Base-by-base conservation (phyloP, 1,284 basidiomycete genomes). In the Rhodotorula sp. region DNA sequence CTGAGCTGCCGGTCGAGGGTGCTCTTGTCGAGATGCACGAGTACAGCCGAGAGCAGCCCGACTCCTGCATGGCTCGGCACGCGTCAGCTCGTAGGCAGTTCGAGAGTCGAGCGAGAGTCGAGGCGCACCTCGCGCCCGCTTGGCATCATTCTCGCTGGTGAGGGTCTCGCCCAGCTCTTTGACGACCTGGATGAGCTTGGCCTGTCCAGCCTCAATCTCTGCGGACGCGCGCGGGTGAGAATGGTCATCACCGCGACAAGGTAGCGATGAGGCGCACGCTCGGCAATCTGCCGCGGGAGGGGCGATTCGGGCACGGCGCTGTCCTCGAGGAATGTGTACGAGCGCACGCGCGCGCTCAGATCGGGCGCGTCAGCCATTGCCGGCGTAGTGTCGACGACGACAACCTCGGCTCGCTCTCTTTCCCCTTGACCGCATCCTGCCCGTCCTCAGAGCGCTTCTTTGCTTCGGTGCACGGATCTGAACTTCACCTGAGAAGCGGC, bases 91-190 rank as follows among this genome's bases (percentile, higher is more conserved):
- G 45, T 23, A 16, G 52, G 27, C 41, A 55, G 64, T 42, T 25
- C 50, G n/a, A 68, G 54, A 46, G 19, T 8, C 7, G 34, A 42
- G 48, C 13, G 16, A 55, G 61, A 14, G 21, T n/a, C 27, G n/a
- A 42, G 72, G 63, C 82, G 72, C 54, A 89, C 95, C 96, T 84
- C 93, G 92, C 9, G 88, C 86, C 53, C 95, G 86, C 21, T 89
- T 81, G 4, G 86, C 84, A 75, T 91, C 91, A 66, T 95, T 91
- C 75, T 94, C 91, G 3, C 91, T 89, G 0, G 91, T 95, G 44
- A 99, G 85, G 78, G 90, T 93, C 76, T 91, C 89, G 48, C 92
- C 92, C 0, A 97, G 85, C 27, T 88, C 88, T 78, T 91, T 92
- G 21, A 98, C 92, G n/a, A 98, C 83, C 68, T 89, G 86, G 4